Percentiles rank a stretch among this genome's conserved stretches.
These are phyloP conservation scores for Pseudonitzschia pungens DNA, from an alignment of 108 stramenopile genomes.

Conservation along the genomic window DNA sequence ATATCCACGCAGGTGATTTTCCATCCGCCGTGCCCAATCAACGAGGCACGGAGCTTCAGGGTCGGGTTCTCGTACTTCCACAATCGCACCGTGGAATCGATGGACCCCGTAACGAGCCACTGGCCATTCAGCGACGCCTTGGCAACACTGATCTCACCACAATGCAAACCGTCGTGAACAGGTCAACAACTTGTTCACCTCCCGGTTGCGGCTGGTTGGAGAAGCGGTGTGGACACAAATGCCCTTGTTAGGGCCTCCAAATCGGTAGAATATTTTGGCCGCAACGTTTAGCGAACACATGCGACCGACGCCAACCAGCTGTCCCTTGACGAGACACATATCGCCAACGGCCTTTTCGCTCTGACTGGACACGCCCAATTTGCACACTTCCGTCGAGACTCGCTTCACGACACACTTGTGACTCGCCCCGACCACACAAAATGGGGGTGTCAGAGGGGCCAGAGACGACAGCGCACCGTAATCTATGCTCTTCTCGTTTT, in stretches of 20 bases:
- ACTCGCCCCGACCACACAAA: constrained; percentile 93
- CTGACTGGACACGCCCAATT: constrained; percentile 70
- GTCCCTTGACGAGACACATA: constrained; percentile 76
- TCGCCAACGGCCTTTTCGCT: constrained; percentile 82
- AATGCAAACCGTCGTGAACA: constrained; percentile 92
- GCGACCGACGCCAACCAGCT: constrained; percentile 77
- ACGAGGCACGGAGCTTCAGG: constrained; percentile 77
- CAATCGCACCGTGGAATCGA: constrained; percentile 89
- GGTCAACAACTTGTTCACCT: constrained; percentile 83
- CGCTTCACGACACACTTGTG: constrained; percentile 68
- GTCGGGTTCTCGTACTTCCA: constrained; percentile 78
- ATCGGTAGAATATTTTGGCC: constrained; percentile 75
- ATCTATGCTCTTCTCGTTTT: constrained; percentile 72
- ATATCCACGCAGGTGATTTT: constrained; percentile 87
- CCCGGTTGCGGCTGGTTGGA: constrained; percentile 61
- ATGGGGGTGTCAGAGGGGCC: constrained; percentile 87
- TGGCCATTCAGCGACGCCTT: constrained; percentile 75
- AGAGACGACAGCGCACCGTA: constrained; percentile 82
- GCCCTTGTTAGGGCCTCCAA: constrained; percentile 80
- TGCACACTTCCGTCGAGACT: constrained; percentile 56
- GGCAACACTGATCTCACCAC: constrained; percentile 73
- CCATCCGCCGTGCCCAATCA: constrained; percentile 88
- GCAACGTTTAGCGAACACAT: constrained; percentile 74
- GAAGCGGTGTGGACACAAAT: constrained; percentile 80
- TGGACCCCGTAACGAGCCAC: constrained; percentile 86